Evolutionary conservation across 2,329 filamentous ascomycete genomes (phyloP).

Genomic region (Xylogone sp.): DNA sequence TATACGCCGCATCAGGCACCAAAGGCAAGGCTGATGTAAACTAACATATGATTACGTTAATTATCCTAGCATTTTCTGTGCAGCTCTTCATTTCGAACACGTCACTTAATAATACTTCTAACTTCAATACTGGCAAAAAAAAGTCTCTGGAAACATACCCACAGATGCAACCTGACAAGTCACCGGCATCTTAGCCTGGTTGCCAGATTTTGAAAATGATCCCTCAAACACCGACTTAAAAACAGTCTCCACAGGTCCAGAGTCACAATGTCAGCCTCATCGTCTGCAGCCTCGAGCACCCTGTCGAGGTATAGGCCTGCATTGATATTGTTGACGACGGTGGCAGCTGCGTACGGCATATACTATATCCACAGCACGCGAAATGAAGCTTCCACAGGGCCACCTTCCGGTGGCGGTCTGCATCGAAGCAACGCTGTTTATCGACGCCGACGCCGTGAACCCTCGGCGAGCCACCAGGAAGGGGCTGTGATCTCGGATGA

Average conservation of each 20-base stretch:
- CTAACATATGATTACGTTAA: not conserved
- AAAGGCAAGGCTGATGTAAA: not conserved
- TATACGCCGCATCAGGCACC: too few relatives aligned
- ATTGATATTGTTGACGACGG: constrained; percentile 51
- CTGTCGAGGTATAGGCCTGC: constrained; percentile 52
- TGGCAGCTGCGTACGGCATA: constrained; percentile 52
- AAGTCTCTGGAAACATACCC: not conserved
- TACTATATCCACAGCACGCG: constrained; percentile 53
- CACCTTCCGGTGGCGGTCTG: constrained; percentile 31
- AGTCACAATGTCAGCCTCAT: constrained; percentile 29
- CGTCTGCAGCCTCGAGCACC: constrained; percentile 44
- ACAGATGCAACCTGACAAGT: not conserved
- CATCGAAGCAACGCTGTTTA: constrained; percentile 67
- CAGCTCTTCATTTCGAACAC: not conserved
- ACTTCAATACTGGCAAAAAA: not conserved
- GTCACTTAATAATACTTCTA: not conserved
- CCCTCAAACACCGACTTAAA: not conserved
- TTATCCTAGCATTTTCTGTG: too few relatives aligned
- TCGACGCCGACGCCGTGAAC: constrained; percentile 33
- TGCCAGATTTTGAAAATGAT: not conserved
- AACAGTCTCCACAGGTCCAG: not conserved
- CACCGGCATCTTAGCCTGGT: not conserved
- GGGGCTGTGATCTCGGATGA: constrained; percentile 33
- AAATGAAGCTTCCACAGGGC: constrained; percentile 25
- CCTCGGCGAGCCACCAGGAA: constrained; percentile 35